phyloP scores from a whole-genome alignment of 208 protist genomes.

The Balamuthia mandrillaris region DNA sequence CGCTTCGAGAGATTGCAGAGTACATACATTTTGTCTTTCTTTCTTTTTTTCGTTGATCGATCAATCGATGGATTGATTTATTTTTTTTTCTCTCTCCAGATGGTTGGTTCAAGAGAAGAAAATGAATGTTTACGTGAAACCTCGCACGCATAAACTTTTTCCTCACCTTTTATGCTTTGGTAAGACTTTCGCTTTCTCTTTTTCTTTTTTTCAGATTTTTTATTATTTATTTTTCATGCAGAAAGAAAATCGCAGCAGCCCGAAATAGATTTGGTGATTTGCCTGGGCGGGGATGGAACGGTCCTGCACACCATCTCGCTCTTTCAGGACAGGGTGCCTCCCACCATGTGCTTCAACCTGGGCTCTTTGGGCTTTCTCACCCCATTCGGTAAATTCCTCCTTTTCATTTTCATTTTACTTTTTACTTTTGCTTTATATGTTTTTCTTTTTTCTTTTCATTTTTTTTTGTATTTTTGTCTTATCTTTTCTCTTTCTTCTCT shows the following conservation, averaged over 20 bases:
- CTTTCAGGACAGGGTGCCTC: constrained; percentile 55
- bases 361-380: constrained; percentile 74
- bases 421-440: no score
- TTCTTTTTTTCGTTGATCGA: no score
- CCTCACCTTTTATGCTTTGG: constrained; percentile 21
- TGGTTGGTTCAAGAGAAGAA: constrained; percentile 19
- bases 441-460: no score
- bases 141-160: background rate
- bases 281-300: constrained; percentile 69
- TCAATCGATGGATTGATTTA: no score
- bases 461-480: no score
- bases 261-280: constrained; percentile 69
- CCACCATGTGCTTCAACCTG: constrained; percentile 69
- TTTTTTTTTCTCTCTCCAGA: no score
- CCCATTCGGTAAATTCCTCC: constrained; percentile 39
- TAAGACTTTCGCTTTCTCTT: no score
- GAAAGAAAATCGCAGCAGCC: background rate
- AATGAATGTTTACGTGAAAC: constrained; percentile 28
- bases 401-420: constrained; percentile 4
- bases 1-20: no score
- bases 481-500: no score
- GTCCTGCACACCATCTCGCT: constrained; percentile 37
- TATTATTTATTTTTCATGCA: no score
- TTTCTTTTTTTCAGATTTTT: no score
- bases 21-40: no score